Base-by-base conservation (phyloP, 148 eudicot genomes). In the Chenopodium album region DNA sequence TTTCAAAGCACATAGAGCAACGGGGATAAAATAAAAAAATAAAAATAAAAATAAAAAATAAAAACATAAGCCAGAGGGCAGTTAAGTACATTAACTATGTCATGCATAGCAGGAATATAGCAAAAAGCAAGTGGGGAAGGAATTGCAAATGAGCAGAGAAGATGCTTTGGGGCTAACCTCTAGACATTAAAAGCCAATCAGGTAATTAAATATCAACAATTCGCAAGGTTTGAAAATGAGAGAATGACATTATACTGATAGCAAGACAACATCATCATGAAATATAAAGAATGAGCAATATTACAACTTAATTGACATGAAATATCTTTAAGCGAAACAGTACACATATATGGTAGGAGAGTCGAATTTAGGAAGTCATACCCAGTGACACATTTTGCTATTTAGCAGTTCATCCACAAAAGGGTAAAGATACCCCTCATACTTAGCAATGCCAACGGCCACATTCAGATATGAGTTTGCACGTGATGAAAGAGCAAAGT, bases 311-410 rank as follows among this genome's bases (percentile, higher is more conserved):
- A 69, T 13, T 31, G 19, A 19, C 62, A 52, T 22, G 69, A 70
- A 63, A 70, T 72, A 48, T 70, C 62, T 68, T n/a, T 32, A 62
- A n/a, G 56, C 41, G 64, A 71, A 32, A 41, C 48, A 67, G 47
- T 22, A 23, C 17, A 50, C 13, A 48, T 20, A 26, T 48, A 48
- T 16, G 48, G 46, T 46, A 71, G 20, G 69, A 75, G 79, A 66
- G 67, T 77, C 72, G 78, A 60, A 73, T 56, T 41, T 26, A 68
- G 26, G 9, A 78, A 63, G 77, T 79, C 97, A 88, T 94, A 96
- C 99, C 99, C 99, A 96, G 84, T 96, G 99, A 89, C 95, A 86
- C 77, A 94, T 94, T 89, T 96, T 96, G 90, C 89, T 92, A 48
- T 82, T 71, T 78, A 91, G 81, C 84, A 96, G 83, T 82, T 93